A percentile compares a stretch with the other conserved stretches of the same genome.
Evolutionary conservation across 129 eudicot genomes (phyloP).

Genomic region (Pseudognaphalium luteoalbum): DNA sequence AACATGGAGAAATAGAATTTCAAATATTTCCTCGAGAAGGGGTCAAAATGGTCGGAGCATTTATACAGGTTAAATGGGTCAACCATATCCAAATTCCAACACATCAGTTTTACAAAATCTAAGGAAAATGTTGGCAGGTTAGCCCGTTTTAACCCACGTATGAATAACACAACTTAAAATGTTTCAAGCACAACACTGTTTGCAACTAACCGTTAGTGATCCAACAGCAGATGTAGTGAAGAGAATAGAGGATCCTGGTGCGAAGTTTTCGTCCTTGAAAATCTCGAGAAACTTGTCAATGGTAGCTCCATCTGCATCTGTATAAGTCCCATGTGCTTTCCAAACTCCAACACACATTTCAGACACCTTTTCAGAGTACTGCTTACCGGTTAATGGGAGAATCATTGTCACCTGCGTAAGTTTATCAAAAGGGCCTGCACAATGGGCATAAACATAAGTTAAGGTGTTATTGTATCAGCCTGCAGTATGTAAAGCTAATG

Average conservation of each 20-base stretch:
- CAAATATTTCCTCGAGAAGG: neutral
- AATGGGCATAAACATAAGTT: neutral
- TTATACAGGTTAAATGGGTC: neutral
- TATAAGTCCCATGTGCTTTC: conserved; percentile 60
- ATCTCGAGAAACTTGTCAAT: conserved; percentile 63
- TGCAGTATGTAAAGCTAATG: neutral
- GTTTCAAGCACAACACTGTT: neutral
- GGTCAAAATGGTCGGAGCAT: neutral
- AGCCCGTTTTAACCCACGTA: neutral
- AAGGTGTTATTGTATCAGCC: neutral
- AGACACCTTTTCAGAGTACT: conserved; percentile 79
- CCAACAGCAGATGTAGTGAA: conserved; percentile 62
- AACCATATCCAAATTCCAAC: neutral
- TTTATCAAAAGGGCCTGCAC: conserved; percentile 77
- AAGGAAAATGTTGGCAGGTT: neutral
- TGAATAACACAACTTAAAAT: neutral
- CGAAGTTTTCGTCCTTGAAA: conserved; percentile 62
- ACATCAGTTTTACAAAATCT: neutral
- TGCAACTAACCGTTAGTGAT: conserved; percentile 47
- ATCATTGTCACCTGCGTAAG: conserved; percentile 68
- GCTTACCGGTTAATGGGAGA: conserved; percentile 76
- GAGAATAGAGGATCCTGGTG: conserved; percentile 75
- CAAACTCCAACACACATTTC: conserved; percentile 63
- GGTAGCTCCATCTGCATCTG: conserved; percentile 60
- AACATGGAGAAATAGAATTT: neutral